phyloP scores from a whole-genome alignment of 352 stramenopile genomes.

The Phytophthora palmivora region DNA sequence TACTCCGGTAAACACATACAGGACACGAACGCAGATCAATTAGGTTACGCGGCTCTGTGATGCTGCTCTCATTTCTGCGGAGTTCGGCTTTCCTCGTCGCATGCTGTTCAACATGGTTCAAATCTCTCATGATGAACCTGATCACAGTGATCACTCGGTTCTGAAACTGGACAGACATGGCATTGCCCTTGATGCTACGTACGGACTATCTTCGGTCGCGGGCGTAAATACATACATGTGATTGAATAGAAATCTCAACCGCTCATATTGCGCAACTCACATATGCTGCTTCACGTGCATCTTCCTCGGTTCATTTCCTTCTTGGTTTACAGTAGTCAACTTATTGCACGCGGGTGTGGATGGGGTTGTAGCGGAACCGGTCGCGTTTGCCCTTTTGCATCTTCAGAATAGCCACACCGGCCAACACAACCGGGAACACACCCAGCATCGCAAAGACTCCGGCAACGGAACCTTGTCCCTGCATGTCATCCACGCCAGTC shows the following conservation, averaged over 20 bases:
- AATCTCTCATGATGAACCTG: not conserved
- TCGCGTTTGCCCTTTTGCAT: slow-evolving; percentile 33
- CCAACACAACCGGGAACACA: slow-evolving; percentile 45
- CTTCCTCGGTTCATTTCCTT: slow-evolving; percentile 9
- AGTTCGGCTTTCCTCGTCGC: slow-evolving; percentile 8
- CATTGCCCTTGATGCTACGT: too few species aligned
- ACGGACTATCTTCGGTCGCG: too few species aligned
- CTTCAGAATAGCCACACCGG: slow-evolving; percentile 39
- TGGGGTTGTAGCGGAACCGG: slow-evolving; percentile 64
- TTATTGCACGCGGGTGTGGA: slow-evolving; percentile 48
- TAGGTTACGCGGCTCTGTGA: slow-evolving; percentile 3
- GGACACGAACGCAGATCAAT: not conserved
- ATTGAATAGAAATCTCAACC: slow-evolving; percentile 16
- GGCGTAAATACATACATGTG: not conserved
- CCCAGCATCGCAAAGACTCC: slow-evolving; percentile 44
- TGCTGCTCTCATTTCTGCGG: slow-evolving; percentile 9
- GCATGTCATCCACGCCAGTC: slow-evolving; percentile 13
- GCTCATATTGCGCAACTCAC: slow-evolving; percentile 35
- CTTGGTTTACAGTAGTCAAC: not conserved
- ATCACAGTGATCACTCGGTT: not conserved
- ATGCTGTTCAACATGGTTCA: not conserved
- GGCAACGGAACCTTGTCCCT: slow-evolving; percentile 33
- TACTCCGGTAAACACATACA: not conserved
- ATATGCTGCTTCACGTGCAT: slow-evolving; percentile 9
- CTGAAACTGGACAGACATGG: too few species aligned